Conservation (phyloP, 225 moss, liverwort and hornwort genomes). For the Sphagnum contortum region DNA sequence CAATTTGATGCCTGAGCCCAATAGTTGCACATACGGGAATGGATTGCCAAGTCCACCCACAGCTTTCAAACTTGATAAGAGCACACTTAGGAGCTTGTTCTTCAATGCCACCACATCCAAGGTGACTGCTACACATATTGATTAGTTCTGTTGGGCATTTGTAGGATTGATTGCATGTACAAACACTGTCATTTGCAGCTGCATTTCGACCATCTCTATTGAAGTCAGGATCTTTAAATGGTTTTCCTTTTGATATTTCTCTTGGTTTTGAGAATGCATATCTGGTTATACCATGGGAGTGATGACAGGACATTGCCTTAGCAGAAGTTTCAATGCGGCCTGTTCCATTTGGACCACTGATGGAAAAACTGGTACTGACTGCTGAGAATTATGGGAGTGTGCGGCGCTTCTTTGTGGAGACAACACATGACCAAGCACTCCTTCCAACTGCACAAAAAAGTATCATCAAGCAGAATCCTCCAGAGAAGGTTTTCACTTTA, state of each 20-base stretch:
- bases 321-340: conserved; percentile 77
- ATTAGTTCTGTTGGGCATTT: too few species aligned
- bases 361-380: conserved; percentile 69
- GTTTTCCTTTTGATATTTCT: too few species aligned
- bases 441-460: conserved; percentile 55
- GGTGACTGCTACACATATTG: conserved; percentile 15
- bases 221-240: too few species aligned
- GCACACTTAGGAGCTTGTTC: conserved; percentile 68
- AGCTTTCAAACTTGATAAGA: conserved; percentile 71
- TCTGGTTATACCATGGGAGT: too few species aligned
- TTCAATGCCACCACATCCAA: conserved; percentile 82
- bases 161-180: too few species aligned
- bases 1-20: conserved; percentile 67
- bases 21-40: conserved; percentile 66
- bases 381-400: conserved; percentile 66
- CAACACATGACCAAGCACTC: conserved; percentile 75
- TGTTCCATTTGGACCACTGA: conserved; percentile 74
- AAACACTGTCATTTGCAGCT: too few species aligned
- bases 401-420: conserved; percentile 65
- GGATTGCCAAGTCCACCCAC: conserved; percentile 61
- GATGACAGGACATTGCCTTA: conserved; percentile 67
- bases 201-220: too few species aligned
- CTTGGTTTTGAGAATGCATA: too few species aligned
- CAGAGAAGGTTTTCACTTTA: conserved; percentile 71
- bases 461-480: conserved; percentile 62